phyloP scores from a whole-genome alignment of 139 green algal genomes.

The Gonium pectorale region DNA sequence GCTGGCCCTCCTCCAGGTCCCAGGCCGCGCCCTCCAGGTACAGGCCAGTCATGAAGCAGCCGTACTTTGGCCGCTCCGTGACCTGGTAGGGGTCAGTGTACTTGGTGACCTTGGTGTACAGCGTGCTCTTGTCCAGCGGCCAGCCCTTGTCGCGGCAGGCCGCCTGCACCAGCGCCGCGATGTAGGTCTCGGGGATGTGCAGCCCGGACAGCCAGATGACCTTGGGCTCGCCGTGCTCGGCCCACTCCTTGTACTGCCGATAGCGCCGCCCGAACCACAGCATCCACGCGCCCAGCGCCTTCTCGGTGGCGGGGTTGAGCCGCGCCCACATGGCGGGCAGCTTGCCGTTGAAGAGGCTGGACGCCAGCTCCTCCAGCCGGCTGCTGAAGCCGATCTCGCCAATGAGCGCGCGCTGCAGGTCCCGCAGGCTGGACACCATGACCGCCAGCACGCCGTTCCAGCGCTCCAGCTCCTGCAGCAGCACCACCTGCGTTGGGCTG shows the following conservation, averaged over 20 bases:
- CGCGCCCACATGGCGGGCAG: constrained; percentile 82
- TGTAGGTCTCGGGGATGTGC: constrained; percentile 91
- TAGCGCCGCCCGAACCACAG: constrained; percentile 82
- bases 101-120: constrained; percentile 87
- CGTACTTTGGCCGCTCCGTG: constrained; percentile 69
- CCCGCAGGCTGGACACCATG: constrained; percentile 78
- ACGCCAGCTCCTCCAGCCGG: constrained; percentile 80
- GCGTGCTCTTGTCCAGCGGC: constrained; percentile 84
- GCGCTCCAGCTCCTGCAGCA: constrained; percentile 89
- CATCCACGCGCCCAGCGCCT: constrained; percentile 87
- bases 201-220: constrained; percentile 90
- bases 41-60: constrained; percentile 85
- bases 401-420: constrained; percentile 81
- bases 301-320: constrained; percentile 83
- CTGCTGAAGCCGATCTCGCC: constrained; percentile 88
- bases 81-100: constrained; percentile 61
- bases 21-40: constrained; percentile 89
- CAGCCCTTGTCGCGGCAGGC: constrained; percentile 86
- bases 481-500: constrained; percentile 78
- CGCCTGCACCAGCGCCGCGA: constrained; percentile 85
- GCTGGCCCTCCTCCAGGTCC: constrained; percentile 69
- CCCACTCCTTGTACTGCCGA: constrained; percentile 81
- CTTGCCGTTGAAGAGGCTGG: constrained; percentile 82
- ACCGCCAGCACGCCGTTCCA: constrained; percentile 79
- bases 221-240: constrained; percentile 79